A percentile compares a stretch with the other conserved stretches of the same genome.
phyloP scores from a whole-genome alignment of 2,329 filamentous ascomycete genomes.

The Rhinocladiella similis region DNA sequence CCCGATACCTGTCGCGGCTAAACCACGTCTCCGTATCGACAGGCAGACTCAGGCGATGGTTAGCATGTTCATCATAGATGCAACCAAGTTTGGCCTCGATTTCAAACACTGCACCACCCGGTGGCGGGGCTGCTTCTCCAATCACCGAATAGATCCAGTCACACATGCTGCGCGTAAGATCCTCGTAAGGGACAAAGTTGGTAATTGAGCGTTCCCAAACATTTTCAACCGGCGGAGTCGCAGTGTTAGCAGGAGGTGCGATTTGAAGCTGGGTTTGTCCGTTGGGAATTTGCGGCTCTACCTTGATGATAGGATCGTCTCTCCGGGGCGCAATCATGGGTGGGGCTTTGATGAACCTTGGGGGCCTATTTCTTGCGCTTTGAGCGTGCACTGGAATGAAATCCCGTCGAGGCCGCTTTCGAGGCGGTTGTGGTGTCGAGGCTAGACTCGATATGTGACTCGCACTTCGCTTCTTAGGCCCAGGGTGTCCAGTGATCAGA shows the following conservation, averaged over 20 bases:
- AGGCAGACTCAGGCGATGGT: conserved; percentile 66
- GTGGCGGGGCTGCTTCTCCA: conserved; percentile 50
- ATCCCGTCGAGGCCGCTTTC: conserved; percentile 52
- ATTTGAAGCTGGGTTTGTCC: conserved; percentile 27
- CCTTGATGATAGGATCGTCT: conserved; percentile 25
- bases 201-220: conserved; percentile 63
- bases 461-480: conserved; percentile 26
- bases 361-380: conserved; percentile 40
- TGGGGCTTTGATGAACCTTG: conserved; percentile 20
- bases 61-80: conserved; percentile 66
- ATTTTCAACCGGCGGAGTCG: conserved; percentile 24
- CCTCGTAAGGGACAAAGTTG: conserved; percentile 69
- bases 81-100: conserved; percentile 92
- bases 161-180: conserved; percentile 72
- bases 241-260: conserved; percentile 25
- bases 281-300: conserved; percentile 31
- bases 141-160: conserved; percentile 78
- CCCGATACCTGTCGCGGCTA: conserved; percentile 51
- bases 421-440: conserved; percentile 39
- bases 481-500: conserved; percentile 6
- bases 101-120: conserved; percentile 72
- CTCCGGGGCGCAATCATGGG: conserved; percentile 16
- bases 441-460: conserved; percentile 25
- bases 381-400: conserved; percentile 56
- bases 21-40: conserved; percentile 72